Evolutionary conservation across 306 rosid genomes (phyloP).

Genomic region (Castanea crenata): DNA sequence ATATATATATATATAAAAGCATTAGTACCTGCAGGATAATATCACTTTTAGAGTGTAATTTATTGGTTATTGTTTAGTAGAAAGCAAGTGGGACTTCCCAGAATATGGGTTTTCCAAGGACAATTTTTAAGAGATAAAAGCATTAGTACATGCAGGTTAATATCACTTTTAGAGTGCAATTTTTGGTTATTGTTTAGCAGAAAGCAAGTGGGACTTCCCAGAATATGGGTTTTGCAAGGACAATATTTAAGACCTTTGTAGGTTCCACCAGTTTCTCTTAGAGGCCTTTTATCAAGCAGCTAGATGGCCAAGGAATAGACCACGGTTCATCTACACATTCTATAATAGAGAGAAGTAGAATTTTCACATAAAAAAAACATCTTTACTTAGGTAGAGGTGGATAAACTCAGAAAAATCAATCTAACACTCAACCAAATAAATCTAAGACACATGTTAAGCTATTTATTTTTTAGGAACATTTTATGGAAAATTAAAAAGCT

Average conservation of each 20-base stretch:
- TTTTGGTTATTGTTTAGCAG: slow-evolving; percentile 1
- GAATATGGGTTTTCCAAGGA: neutral
- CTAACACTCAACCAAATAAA: too few relatives aligned
- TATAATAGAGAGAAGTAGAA: too few relatives aligned
- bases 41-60: neutral
- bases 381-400: too few relatives aligned
- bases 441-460: too few relatives aligned
- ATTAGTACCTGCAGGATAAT: neutral
- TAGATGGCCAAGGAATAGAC: too few relatives aligned
- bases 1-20: too few relatives aligned
- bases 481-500: too few relatives aligned
- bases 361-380: too few relatives aligned
- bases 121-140: neutral
- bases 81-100: neutral
- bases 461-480: too few relatives aligned
- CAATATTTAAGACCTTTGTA: neutral
- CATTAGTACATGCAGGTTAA: slow-evolving; percentile 8
- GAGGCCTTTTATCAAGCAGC: too few relatives aligned
- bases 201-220: neutral
- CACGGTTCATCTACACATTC: too few relatives aligned
- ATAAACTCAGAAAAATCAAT: too few relatives aligned
- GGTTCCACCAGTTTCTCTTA: neutral
- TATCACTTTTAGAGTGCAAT: neutral
- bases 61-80: neutral
- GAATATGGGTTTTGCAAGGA: neutral